A percentile compares a stretch with the other conserved stretches of the same genome.
These are phyloP conservation scores for Cytospora leucostoma DNA, from an alignment of 2,329 filamentous ascomycete species.

Conservation along the genomic window DNA sequence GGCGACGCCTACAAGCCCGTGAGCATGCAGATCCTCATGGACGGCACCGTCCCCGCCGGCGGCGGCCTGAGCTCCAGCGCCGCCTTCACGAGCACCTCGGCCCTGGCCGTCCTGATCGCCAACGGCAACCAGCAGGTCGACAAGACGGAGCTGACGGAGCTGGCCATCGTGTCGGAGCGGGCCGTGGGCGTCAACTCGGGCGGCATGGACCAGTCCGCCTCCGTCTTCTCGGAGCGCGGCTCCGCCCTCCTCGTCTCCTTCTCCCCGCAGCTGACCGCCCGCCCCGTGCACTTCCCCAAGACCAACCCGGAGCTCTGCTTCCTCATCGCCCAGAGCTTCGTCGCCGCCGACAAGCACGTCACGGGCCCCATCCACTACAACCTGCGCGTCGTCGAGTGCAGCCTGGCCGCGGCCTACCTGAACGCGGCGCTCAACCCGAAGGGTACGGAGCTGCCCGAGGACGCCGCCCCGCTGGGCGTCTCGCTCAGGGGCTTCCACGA, in stretches of 20 bases:
- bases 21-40: slow-evolving; percentile 85
- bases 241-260: slow-evolving; percentile 91
- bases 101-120: slow-evolving; percentile 82
- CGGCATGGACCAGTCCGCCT: slow-evolving; percentile 97
- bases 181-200: slow-evolving; percentile 95
- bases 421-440: slow-evolving; percentile 59
- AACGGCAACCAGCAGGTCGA: slow-evolving; percentile 78
- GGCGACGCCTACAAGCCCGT: slow-evolving; percentile 63
- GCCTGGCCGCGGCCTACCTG: slow-evolving; percentile 74
- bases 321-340: slow-evolving; percentile 91
- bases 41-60: slow-evolving; percentile 89
- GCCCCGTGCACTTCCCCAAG: slow-evolving; percentile 78
- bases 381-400: slow-evolving; percentile 92
- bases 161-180: slow-evolving; percentile 92
- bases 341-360: slow-evolving; percentile 91
- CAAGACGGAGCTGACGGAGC: slow-evolving; percentile 88
- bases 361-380: slow-evolving; percentile 96
- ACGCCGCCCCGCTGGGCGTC: slow-evolving; percentile 80
- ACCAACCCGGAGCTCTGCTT: slow-evolving; percentile 85
- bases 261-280: slow-evolving; percentile 72
- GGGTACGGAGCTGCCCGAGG: slow-evolving; percentile 65
- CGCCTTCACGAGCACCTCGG: slow-evolving; percentile 88
- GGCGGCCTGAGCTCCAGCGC: slow-evolving; percentile 93
- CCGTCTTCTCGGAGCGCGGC: slow-evolving; percentile 85
- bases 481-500: slow-evolving; percentile 87